Evolutionary conservation across 2,329 filamentous ascomycete genomes (phyloP).

Genomic region (Pseudogymnoascus pannorum): DNA sequence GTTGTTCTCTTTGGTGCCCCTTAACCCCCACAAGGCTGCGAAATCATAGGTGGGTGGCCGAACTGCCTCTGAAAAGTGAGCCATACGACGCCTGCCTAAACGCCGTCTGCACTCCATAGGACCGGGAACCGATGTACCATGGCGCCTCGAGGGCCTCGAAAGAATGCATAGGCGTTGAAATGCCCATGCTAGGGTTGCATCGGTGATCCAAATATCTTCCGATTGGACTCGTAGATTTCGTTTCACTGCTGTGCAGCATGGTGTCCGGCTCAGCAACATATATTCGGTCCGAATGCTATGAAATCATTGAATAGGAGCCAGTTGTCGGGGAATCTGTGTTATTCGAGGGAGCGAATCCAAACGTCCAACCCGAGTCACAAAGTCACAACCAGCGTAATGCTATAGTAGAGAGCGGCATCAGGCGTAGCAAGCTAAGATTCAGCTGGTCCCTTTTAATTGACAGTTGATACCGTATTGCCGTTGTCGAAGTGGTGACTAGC

Average conservation of each 20-base stretch:
- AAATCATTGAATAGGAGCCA: neutral
- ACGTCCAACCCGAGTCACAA: neutral
- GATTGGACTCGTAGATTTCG: conserved; percentile 32
- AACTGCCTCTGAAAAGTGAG: conserved; percentile 21
- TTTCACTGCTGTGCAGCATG: conserved; percentile 44
- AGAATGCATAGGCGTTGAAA: conserved; percentile 39
- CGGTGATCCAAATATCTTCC: conserved; percentile 52
- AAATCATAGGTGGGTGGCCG: conserved; percentile 15
- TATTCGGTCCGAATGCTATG: neutral
- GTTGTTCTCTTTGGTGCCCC: conserved; percentile 20
- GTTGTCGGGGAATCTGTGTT: neutral
- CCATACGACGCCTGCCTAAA: conserved; percentile 28
- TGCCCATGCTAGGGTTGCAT: conserved; percentile 44
- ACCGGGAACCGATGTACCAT: conserved; percentile 31
- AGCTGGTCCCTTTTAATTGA: conserved; percentile 1
- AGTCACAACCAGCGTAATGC: neutral
- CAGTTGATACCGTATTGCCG: neutral
- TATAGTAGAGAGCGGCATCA: neutral
- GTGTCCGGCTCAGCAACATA: neutral
- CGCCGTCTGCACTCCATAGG: conserved; percentile 28
- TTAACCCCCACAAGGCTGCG: conserved; percentile 18
- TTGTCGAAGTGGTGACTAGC: neutral
- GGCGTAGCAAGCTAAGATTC: neutral
- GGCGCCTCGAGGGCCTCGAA: conserved; percentile 25
- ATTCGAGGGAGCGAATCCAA: neutral